Percentiles rank a stretch among this genome's conserved stretches.
Conservation (phyloP, 768 basidiomycete species). For the Tulasnella calospora region DNA sequence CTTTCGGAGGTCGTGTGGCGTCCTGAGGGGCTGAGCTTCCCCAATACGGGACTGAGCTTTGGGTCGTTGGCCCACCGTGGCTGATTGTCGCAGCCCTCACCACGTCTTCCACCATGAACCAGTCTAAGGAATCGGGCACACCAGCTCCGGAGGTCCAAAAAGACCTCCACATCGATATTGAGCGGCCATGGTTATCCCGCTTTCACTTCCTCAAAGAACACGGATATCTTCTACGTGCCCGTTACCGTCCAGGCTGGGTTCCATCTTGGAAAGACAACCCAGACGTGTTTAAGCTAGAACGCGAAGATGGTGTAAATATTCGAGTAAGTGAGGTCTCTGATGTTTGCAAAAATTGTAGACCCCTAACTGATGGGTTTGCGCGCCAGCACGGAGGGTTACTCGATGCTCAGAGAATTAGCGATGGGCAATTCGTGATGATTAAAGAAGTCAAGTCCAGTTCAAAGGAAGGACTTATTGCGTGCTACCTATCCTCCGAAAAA, state of each 20-base stretch:
- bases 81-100: not conserved
- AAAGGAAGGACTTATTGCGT: not conserved
- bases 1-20: too few species aligned
- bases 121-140: not conserved
- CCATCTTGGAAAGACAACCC: not conserved
- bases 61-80: too few species aligned
- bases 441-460: not conserved
- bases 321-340: not conserved
- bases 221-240: conserved; percentile 8
- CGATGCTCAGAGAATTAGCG: conserved; percentile 4
- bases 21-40: too few species aligned
- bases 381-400: not conserved
- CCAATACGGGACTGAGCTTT: too few species aligned
- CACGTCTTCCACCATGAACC: not conserved
- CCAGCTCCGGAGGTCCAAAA: not conserved
- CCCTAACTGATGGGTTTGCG: not conserved
- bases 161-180: not conserved
- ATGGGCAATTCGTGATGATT: not conserved
- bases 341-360: not conserved
- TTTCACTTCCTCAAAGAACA: conserved; percentile 13
- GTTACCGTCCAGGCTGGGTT: conserved; percentile 22
- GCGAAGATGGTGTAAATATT: not conserved
- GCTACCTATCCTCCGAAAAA: not conserved
- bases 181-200: not conserved
- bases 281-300: not conserved